phyloP scores from a whole-genome alignment of 176 grass and related monocot genomes.

The Pharus latifolius region DNA sequence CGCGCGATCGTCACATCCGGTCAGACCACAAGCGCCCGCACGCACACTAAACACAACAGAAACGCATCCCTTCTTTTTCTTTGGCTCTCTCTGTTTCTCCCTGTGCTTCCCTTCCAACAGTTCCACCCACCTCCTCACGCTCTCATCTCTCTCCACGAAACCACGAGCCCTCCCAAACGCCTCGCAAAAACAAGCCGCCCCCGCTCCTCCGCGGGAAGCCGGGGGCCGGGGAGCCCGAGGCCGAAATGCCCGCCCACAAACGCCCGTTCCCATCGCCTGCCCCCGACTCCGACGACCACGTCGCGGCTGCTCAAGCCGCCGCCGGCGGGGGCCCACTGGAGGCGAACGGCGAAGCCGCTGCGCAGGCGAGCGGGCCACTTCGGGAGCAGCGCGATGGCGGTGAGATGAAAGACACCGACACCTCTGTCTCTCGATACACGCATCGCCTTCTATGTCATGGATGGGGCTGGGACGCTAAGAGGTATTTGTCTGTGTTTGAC shows the following conservation, averaged over 20 bases:
- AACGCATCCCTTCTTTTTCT: background rate
- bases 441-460: no score
- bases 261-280: background rate
- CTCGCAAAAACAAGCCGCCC: background rate
- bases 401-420: no score
- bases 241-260: conserved; percentile 1
- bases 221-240: background rate
- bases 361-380: no score
- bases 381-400: no score
- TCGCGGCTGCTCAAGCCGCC: background rate
- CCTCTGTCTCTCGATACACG: no score
- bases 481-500: no score
- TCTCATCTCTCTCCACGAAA: background rate
- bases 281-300: background rate
- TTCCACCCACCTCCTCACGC: background rate
- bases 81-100: background rate
- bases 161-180: background rate
- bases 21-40: no score
- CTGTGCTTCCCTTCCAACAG: background rate
- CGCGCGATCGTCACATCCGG: no score
- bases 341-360: background rate
- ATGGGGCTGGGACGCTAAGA: no score
- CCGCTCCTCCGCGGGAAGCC: no score
- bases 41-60: no score
- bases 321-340: background rate